Evolutionary conservation across 805 yeast species (phyloP), one percentile per base, ranked within the genome.

Genomic region (Cyberlindnera euphorbiae): DNA sequence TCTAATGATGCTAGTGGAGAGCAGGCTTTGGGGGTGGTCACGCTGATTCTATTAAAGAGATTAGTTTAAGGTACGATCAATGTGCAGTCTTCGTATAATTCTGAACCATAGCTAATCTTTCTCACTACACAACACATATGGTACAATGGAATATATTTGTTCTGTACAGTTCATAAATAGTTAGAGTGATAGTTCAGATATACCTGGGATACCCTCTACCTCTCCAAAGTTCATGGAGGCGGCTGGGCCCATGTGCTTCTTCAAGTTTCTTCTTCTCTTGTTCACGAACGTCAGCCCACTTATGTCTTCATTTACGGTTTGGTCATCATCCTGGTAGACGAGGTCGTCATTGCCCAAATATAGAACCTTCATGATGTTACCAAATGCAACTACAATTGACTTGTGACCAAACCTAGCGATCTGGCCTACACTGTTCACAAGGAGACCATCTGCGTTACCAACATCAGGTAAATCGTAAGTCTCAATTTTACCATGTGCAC

Each of bases 321-420:
- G 55, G 53, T 72, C 69, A 24, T 72, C 69, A 28, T 75, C 78
- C 34, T 72, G 73, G 45, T 78, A 81, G 17, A 82, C 73, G 43
- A 82, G 63, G 42, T 81, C 85, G 39, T 81, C 87, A 49, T 75
- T 80, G 6, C 95, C 95, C 44, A 83, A 65, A 52, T 82, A 84
- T 21, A 86, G 60, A 22, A 86, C 71, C 53, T 81, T 79, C 71
- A 86, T 71, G 13, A 74, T 57, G 46, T 80, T 81, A 21, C 93
- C 94, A 56, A 83, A 80, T 17, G 79, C 79, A 17, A 82, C 79
- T 26, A 83, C 79, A 15, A 84, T 75, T 0, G 93, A 73, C 49
- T 85, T 84, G 52, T 75, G 85, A 0, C 95, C 95, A 53, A 80
- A 83, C 50, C 76, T 77, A 21, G 68, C 68, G 23, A 81, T 73